Percentiles rank a stretch among this genome's conserved stretches.
Evolutionary conservation across 176 grass and related monocot species (phyloP).

Genomic region (Chloris gayana): DNA sequence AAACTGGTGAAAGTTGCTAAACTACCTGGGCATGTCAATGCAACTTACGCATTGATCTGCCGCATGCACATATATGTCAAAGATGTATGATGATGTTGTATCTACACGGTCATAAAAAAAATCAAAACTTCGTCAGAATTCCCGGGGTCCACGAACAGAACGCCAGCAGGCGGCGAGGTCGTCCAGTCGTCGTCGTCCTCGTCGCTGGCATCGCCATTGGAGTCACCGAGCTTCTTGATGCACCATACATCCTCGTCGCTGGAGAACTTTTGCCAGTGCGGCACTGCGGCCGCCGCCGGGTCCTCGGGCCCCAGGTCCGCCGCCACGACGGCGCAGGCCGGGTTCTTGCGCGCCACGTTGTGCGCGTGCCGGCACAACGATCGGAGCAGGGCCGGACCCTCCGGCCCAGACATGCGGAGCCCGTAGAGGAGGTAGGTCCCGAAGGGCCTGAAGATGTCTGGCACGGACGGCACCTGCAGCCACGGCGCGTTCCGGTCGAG

Average conservation of each 20-base stretch:
- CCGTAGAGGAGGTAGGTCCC: conserved; percentile 77
- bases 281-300: conserved; percentile 51
- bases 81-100: conserved; percentile 39
- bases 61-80: conserved; percentile 13
- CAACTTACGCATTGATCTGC: conserved; percentile 25
- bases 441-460: conserved; percentile 70
- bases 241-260: conserved; percentile 78
- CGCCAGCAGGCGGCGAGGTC: conserved; percentile 17
- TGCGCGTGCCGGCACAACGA: conserved; percentile 60
- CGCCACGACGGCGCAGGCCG: conserved; percentile 57
- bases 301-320: conserved; percentile 55
- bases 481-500: conserved; percentile 58
- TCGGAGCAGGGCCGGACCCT: conserved; percentile 50
- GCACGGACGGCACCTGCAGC: conserved; percentile 64
- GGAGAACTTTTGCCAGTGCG: conserved; percentile 61
- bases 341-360: conserved; percentile 62
- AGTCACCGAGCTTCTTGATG: conserved; percentile 46
- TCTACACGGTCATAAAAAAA: conserved; percentile 24
- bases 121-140: conserved; percentile 52
- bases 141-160: conserved; percentile 77
- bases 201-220: neutral
- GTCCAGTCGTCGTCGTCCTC: conserved; percentile 46
- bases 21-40: conserved; percentile 9
- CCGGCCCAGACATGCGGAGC: conserved; percentile 57
- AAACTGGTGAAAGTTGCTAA: neutral